These are phyloP conservation scores for Vigna nakashimae DNA, from an alignment of 306 rosid genomes.

Conservation along the genomic window DNA sequence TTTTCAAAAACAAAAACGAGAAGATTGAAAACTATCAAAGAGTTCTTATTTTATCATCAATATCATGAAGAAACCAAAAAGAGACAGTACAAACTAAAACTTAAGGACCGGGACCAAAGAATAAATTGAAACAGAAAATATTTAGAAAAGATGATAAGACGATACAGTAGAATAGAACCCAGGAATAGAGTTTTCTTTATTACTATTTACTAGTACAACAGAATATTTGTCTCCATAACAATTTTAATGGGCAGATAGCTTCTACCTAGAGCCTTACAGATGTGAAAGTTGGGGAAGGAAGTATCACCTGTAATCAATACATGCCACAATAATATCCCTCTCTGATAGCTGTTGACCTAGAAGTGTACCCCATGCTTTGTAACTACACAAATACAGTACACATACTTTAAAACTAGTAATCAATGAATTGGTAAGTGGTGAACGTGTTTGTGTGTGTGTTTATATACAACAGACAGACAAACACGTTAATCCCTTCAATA, in stretches of 20 bases:
- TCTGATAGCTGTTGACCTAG: constrained; percentile 91
- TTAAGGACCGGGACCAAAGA: background rate
- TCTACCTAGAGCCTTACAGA: background rate
- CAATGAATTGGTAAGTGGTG: background rate
- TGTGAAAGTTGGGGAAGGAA: constrained; percentile 15
- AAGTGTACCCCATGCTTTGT: constrained; percentile 97
- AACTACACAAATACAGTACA: constrained; percentile 55
- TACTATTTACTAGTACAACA: background rate
- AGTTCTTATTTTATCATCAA: background rate
- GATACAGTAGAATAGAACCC: background rate
- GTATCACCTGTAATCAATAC: constrained; percentile 90
- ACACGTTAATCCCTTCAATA: constrained; percentile 22
- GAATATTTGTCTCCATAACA: constrained; percentile 4
- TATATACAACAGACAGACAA: background rate
- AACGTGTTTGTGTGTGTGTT: background rate
- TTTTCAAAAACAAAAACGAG: background rate
- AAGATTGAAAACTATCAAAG: background rate
- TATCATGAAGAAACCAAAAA: background rate
- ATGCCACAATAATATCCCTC: constrained; percentile 89
- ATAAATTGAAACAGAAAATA: background rate
- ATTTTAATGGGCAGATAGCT: constrained; percentile 13
- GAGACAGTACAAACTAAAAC: constrained; percentile 6
- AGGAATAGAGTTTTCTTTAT: constrained; percentile 1
- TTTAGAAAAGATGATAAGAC: background rate
- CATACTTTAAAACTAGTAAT: constrained; percentile 40